Conservation (phyloP, 1,139 yeast genomes). For the Suhomyces yuchorum region DNA sequence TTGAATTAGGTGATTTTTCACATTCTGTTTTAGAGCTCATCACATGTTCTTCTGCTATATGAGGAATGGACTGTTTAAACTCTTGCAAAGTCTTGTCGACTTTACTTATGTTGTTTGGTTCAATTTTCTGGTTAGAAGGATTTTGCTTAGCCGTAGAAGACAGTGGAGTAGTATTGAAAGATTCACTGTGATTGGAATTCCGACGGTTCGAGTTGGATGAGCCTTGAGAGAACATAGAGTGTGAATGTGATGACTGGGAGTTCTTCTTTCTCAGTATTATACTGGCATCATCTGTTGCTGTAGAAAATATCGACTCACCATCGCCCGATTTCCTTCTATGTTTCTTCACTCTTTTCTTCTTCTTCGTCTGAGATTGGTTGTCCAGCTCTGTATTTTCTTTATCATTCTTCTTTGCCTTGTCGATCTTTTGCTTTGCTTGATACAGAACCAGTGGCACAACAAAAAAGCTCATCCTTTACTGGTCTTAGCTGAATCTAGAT, state of each 20-base stretch:
- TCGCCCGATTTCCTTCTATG: constrained; percentile 3
- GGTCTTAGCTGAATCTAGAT: not conserved
- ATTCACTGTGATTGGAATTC: constrained; percentile 2
- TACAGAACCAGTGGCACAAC: constrained; percentile 22
- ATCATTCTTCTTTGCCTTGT: constrained; percentile 17
- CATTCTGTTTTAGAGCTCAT: not conserved
- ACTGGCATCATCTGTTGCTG: constrained; percentile 5
- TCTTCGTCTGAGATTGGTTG: constrained; percentile 9
- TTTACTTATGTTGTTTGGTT: constrained; percentile 1
- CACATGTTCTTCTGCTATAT: not conserved
- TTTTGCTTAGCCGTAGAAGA: not conserved
- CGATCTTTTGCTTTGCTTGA: constrained; percentile 22
- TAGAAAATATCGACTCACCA: constrained; percentile 6
- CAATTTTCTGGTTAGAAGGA: not conserved
- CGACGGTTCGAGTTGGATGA: constrained; percentile 1
- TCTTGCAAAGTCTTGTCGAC: constrained; percentile 1
- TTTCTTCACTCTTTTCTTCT: constrained; percentile 17
- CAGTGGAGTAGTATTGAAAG: constrained; percentile 2
- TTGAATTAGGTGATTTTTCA: not conserved
- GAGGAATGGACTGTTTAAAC: not conserved
- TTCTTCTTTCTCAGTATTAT: constrained; percentile 6
- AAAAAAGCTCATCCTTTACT: constrained; percentile 19
- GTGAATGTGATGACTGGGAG: constrained; percentile 10
- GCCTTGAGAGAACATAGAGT: constrained; percentile 7
- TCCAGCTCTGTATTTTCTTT: constrained; percentile 5